Evolutionary conservation across 768 basidiomycete genomes (phyloP).

Genomic region (Boletus barrowsii): DNA sequence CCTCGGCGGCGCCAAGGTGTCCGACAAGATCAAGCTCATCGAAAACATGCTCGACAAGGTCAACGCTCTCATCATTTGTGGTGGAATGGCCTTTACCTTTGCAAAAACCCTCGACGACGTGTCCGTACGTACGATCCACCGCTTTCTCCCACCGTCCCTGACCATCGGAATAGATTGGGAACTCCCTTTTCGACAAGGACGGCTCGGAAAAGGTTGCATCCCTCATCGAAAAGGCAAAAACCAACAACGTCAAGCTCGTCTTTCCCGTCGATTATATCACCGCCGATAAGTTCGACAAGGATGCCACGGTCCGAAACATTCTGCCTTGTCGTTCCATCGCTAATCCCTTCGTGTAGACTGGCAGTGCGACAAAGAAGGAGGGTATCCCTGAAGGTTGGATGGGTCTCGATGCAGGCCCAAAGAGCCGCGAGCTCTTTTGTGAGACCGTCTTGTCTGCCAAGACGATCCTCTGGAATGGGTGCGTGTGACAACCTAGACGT

Average conservation of each 20-base stretch:
- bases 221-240: constrained; percentile 89
- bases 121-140: constrained; percentile 42
- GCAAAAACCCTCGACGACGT: constrained; percentile 88
- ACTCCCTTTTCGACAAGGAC: constrained; percentile 88
- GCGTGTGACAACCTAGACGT: constrained; percentile 20
- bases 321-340: background rate
- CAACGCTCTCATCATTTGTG: constrained; percentile 92
- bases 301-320: constrained; percentile 61
- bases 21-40: constrained; percentile 98
- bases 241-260: constrained; percentile 88
- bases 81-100: constrained; percentile 99
- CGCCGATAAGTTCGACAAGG: constrained; percentile 92
- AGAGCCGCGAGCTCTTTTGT: constrained; percentile 78
- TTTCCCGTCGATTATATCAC: constrained; percentile 95
- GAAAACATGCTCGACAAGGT: constrained; percentile 99
- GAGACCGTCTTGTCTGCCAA: constrained; percentile 81
- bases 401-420: constrained; percentile 90
- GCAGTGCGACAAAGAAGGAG: constrained; percentile 69
- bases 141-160: background rate
- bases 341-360: constrained; percentile 46
- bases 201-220: constrained; percentile 82
- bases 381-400: constrained; percentile 94
- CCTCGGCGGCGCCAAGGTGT: constrained; percentile 97
- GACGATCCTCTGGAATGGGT: constrained; percentile 98
- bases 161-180: constrained; percentile 61